These are phyloP conservation scores for Lactarius pseudohatsudake DNA, from an alignment of 768 basidiomycete species.

Conservation along the genomic window DNA sequence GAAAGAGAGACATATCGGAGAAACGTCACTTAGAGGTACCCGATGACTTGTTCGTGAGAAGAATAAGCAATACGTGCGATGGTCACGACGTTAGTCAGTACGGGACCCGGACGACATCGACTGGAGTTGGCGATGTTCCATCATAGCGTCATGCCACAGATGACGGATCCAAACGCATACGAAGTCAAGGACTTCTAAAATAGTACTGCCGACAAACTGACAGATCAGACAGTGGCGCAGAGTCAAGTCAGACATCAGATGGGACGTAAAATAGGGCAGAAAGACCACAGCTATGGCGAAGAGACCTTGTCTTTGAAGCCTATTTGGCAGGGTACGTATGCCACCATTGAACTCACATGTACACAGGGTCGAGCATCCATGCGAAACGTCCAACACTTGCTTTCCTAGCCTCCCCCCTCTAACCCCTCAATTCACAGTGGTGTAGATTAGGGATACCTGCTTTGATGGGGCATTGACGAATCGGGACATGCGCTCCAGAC, in stretches of 20 bases:
- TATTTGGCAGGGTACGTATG: slow-evolving; percentile 15
- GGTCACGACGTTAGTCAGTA: neutral
- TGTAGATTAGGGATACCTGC: neutral
- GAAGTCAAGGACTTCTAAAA: slow-evolving; percentile 10
- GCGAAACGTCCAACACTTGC: neutral
- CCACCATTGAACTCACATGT: neutral
- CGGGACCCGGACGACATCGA: slow-evolving; percentile 7
- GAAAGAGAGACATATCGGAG: slow-evolving; percentile 14
- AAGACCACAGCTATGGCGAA: slow-evolving; percentile 2
- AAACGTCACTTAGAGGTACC: neutral
- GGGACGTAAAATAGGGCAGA: neutral
- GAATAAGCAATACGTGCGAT: slow-evolving; percentile 1
- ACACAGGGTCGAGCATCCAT: neutral
- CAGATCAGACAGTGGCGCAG: slow-evolving; percentile 12
- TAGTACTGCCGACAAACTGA: slow-evolving; percentile 10
- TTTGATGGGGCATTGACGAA: slow-evolving; percentile 11
- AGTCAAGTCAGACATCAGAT: slow-evolving; percentile 10
- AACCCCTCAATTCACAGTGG: neutral
- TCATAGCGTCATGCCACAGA: neutral
- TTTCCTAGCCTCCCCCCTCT: neutral
- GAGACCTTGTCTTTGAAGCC: slow-evolving; percentile 14
- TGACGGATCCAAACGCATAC: slow-evolving; percentile 9
- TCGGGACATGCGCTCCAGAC: neutral
- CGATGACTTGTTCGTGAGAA: slow-evolving; percentile 8
- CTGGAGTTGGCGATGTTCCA: slow-evolving; percentile 11